Percentiles rank a stretch among this genome's conserved stretches.
Conservation (phyloP, 768 basidiomycete genomes). For the Leccinellum rugosiceps region DNA sequence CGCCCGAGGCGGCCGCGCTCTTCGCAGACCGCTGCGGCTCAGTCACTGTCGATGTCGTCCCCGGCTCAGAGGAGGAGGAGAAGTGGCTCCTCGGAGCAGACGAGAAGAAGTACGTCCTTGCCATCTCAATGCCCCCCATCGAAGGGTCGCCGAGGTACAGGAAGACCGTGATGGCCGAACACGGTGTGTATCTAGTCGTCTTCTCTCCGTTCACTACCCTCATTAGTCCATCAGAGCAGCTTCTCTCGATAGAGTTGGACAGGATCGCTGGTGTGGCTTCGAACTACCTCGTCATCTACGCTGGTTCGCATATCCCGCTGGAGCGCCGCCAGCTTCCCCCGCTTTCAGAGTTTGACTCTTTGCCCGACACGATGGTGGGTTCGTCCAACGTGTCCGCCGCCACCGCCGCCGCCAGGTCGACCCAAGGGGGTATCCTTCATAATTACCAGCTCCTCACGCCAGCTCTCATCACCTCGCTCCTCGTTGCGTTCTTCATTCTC, state of each 20-base stretch:
- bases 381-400: conserved; percentile 30
- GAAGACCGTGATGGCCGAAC: conserved; percentile 46
- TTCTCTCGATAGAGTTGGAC: conserved; percentile 48
- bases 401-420: conserved; percentile 17
- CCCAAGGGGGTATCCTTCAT: conserved; percentile 60
- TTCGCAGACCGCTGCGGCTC: conserved; percentile 56
- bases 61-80: conserved; percentile 38
- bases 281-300: conserved; percentile 63
- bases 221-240: conserved; percentile 35
- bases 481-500: conserved; percentile 63
- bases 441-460: conserved; percentile 78
- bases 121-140: conserved; percentile 50
- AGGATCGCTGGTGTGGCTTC: conserved; percentile 47
- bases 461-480: conserved; percentile 61
- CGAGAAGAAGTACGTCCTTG: conserved; percentile 51
- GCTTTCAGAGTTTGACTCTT: conserved; percentile 29
- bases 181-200: conserved; percentile 42
- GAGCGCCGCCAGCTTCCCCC: conserved; percentile 40
- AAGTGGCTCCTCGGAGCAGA: conserved; percentile 34
- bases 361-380: conserved; percentile 16
- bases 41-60: conserved; percentile 40
- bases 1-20: conserved; percentile 36
- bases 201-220: background rate
- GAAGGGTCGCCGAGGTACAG: conserved; percentile 41
- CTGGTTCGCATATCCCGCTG: conserved; percentile 47